Evolutionary conservation across 179 eudicot species (phyloP).

Genomic region (Drosera spatulata): DNA sequence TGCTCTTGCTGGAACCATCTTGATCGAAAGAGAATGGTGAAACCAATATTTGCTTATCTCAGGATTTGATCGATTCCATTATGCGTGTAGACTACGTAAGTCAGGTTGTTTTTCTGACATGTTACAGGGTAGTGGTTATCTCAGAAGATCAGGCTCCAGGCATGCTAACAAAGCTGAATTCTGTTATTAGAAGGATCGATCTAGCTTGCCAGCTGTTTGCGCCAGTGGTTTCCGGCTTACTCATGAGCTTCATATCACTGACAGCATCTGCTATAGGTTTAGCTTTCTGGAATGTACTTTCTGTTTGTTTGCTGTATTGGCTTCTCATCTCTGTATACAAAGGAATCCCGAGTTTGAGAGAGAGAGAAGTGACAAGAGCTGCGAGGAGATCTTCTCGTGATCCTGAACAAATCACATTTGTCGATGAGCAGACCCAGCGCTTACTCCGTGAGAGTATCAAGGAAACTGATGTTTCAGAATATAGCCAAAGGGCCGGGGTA

Average conservation of each 20-base stretch:
- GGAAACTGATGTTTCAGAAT: conserved; percentile 9
- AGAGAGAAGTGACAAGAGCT: conserved; percentile 29
- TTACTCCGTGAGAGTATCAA: conserved; percentile 10
- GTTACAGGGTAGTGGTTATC: conserved; percentile 80
- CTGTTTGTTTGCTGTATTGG: conserved; percentile 73
- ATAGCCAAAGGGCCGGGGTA: conserved; percentile 6
- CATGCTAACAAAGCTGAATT: conserved; percentile 52
- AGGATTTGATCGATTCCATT: too few relatives aligned
- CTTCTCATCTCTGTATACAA: conserved; percentile 62
- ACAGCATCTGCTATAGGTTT: conserved; percentile 63
- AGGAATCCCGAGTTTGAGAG: conserved; percentile 54
- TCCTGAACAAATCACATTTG: conserved; percentile 23
- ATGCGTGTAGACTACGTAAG: background rate
- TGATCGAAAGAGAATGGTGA: conserved; percentile 97
- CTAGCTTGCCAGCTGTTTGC: conserved; percentile 74
- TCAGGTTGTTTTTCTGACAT: background rate
- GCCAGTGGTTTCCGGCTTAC: conserved; percentile 70
- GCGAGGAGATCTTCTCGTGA: conserved; percentile 8
- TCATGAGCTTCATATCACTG: conserved; percentile 71
- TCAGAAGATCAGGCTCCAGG: conserved; percentile 68
- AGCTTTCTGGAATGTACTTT: conserved; percentile 53
- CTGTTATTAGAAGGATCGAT: conserved; percentile 76
- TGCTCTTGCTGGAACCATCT: conserved; percentile 87
- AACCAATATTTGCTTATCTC: background rate
- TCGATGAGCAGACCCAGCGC: conserved; percentile 15